Percentiles rank a stretch among this genome's conserved stretches.
phyloP scores from a whole-genome alignment of 805 yeast genomes.

The Starmerella riodocensis region DNA sequence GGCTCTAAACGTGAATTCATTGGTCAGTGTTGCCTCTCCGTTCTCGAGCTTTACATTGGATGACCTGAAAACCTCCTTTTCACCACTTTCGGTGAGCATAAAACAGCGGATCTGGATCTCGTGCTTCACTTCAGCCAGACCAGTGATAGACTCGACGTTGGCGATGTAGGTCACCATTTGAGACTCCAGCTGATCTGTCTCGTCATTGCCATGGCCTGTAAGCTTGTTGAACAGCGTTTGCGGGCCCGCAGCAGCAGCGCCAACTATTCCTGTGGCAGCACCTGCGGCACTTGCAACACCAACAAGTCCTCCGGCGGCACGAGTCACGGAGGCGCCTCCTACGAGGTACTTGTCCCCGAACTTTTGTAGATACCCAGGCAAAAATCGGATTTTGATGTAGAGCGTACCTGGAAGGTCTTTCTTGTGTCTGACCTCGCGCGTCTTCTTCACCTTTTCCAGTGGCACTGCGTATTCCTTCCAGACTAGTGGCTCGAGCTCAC shows the following conservation, averaged over 20 bases:
- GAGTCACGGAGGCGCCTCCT: constrained; percentile 19
- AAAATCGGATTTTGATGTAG: constrained; percentile 46
- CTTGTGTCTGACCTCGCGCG: constrained; percentile 32
- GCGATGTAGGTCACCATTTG: constrained; percentile 12
- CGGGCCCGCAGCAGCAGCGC: constrained; percentile 30
- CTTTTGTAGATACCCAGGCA: constrained; percentile 48
- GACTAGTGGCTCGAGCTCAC: constrained; percentile 43
- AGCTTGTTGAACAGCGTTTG: constrained; percentile 33
- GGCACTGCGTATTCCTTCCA: constrained; percentile 41
- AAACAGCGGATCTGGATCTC: constrained; percentile 39
- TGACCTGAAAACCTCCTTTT: constrained; percentile 53
- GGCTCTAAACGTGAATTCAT: constrained; percentile 52
- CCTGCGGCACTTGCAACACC: constrained; percentile 39
- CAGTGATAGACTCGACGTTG: constrained; percentile 16
- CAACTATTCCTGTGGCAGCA: constrained; percentile 32
- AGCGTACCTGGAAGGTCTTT: constrained; percentile 49
- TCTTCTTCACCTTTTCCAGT: constrained; percentile 32
- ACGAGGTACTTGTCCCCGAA: constrained; percentile 16
- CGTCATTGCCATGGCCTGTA: constrained; percentile 18
- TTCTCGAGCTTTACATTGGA: constrained; percentile 40
- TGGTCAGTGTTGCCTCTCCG: constrained; percentile 28
- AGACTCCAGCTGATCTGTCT: constrained; percentile 13
- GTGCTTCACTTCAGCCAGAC: constrained; percentile 22
- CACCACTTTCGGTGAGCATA: constrained; percentile 26
- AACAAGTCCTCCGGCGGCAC: constrained; percentile 19